Evolutionary conservation across 495 filamentous ascomycete genomes (phyloP).

Genomic region (Tuber indicum): DNA sequence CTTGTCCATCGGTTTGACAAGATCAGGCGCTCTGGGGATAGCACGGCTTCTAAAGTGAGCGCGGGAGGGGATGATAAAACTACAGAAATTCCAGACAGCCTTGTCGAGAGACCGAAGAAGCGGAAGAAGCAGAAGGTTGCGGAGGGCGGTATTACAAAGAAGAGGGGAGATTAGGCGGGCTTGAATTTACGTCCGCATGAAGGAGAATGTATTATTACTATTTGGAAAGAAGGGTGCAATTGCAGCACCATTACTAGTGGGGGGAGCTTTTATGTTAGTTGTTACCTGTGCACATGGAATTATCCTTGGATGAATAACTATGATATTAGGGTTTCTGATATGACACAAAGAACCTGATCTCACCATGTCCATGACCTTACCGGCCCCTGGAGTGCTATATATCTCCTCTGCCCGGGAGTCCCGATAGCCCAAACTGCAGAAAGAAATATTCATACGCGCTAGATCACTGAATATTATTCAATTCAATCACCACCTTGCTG

Average conservation of each 20-base stretch:
- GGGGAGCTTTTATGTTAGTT: neutral
- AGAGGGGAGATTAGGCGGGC: neutral
- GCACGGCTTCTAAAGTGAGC: neutral
- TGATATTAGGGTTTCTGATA: neutral
- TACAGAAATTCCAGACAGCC: neutral
- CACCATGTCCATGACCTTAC: neutral
- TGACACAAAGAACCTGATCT: neutral
- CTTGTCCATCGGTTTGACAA: neutral
- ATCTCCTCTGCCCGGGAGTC: neutral
- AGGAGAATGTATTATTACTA: neutral
- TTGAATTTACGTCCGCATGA: neutral
- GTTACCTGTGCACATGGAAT: neutral
- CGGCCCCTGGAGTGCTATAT: neutral
- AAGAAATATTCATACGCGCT: neutral
- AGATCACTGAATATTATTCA: neutral
- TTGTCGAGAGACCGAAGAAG: neutral
- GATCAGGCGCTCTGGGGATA: neutral
- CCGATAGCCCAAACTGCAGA: neutral
- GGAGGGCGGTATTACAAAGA: slow-evolving; percentile 4
- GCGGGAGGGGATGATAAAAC: neutral
- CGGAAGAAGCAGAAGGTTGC: slow-evolving; percentile 9
- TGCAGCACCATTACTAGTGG: neutral
- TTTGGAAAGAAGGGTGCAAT: neutral
- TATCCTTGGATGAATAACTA: neutral
- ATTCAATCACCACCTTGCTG: neutral